Conservation (phyloP, 1,139 yeast species). For the Saccharomyces hybrid region DNA sequence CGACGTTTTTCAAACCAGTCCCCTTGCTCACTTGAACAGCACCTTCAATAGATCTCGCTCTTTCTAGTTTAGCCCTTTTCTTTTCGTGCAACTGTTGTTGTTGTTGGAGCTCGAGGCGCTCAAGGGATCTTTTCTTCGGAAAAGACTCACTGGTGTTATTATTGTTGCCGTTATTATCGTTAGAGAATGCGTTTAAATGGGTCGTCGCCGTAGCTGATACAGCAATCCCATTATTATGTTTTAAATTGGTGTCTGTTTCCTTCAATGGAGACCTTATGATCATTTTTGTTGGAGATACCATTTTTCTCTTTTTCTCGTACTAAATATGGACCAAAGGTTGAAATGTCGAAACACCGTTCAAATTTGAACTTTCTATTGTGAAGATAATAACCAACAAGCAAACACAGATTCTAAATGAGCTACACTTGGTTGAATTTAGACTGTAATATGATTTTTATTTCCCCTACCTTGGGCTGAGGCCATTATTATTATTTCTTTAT, state of each 20-base stretch:
- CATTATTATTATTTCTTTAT: neutral
- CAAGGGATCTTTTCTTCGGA: conserved; percentile 21
- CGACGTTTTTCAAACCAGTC: conserved; percentile 14
- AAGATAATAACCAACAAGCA: neutral
- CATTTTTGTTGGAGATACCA: conserved; percentile 14
- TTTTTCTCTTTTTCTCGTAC: neutral
- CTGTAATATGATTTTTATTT: neutral
- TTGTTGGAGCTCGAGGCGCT: conserved; percentile 12
- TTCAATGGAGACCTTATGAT: conserved; percentile 27
- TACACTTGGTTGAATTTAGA: neutral
- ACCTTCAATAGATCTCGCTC: conserved; percentile 30
- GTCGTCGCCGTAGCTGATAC: conserved; percentile 1
- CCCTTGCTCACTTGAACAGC: conserved; percentile 25
- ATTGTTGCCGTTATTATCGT: conserved; percentile 4
- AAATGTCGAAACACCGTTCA: neutral
- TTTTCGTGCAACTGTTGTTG: conserved; percentile 5
- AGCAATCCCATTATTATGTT: conserved; percentile 7
- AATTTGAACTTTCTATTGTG: neutral
- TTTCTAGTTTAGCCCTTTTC: conserved; percentile 17
- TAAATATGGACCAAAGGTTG: neutral
- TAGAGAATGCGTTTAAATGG: conserved; percentile 7
- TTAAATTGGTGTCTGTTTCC: conserved; percentile 29
- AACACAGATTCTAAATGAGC: neutral
- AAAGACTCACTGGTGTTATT: conserved; percentile 5
- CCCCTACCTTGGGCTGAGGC: neutral